Evolutionary conservation across 2,329 filamentous ascomycete genomes (phyloP).

Genomic region (Fusarium protoensiforme): DNA sequence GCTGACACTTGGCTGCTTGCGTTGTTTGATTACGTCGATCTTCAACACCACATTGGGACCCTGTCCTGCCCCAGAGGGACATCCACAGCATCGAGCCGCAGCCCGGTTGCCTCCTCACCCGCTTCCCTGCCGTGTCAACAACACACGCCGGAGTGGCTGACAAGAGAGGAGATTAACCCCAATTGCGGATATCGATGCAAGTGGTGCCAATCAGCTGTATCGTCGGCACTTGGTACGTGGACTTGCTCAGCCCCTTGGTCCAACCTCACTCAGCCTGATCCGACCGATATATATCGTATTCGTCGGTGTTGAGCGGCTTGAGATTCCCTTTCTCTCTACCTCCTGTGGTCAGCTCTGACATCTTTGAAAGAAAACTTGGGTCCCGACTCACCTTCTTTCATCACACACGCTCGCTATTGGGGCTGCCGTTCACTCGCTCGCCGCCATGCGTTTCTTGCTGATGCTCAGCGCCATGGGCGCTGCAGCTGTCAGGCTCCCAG

Average conservation of each 20-base stretch:
- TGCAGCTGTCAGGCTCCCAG: conserved; percentile 27
- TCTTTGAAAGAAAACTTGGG: conserved; percentile 1
- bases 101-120: conserved; percentile 15
- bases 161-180: conserved; percentile 22
- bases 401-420: conserved; percentile 30
- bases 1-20: conserved; percentile 16
- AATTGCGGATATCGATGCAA: conserved; percentile 22
- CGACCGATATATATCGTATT: conserved; percentile 32
- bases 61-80: conserved; percentile 14
- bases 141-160: conserved; percentile 28
- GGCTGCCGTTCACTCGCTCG: conserved; percentile 20
- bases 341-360: conserved; percentile 16
- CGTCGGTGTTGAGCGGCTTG: conserved; percentile 7
- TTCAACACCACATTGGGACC: conserved; percentile 13
- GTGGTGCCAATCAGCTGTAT: conserved; percentile 17
- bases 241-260: conserved; percentile 38
- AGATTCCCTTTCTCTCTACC: not conserved
- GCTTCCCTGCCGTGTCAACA: conserved; percentile 12
- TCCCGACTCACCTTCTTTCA: conserved; percentile 24
- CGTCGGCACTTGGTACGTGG: conserved; percentile 33
- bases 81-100: conserved; percentile 13
- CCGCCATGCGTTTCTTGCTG: conserved; percentile 38
- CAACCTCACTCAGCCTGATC: conserved; percentile 15
- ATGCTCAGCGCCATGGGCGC: conserved; percentile 33
- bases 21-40: conserved; percentile 25